Conservation (phyloP, 805 yeast genomes). For the Metschnikowia picachoensis region DNA sequence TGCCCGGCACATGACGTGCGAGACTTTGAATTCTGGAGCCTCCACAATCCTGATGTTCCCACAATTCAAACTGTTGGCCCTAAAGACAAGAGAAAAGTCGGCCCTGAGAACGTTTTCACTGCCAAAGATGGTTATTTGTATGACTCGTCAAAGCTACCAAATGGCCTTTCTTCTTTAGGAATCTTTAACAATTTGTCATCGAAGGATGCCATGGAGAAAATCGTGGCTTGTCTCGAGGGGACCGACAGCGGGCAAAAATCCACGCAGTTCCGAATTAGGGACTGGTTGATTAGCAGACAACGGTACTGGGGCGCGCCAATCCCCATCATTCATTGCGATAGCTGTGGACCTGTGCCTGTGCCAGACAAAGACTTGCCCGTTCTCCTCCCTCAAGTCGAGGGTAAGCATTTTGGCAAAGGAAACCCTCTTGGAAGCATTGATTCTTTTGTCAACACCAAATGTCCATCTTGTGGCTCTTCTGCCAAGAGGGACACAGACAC, state of each 20-base stretch:
- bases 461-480: slow-evolving; percentile 73
- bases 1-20: slow-evolving; percentile 92
- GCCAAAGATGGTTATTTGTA: slow-evolving; percentile 39
- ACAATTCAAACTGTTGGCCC: slow-evolving; percentile 47
- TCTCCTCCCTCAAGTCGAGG: slow-evolving; percentile 58
- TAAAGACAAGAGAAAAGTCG: slow-evolving; percentile 12
- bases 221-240: slow-evolving; percentile 41
- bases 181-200: slow-evolving; percentile 46
- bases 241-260: slow-evolving; percentile 42
- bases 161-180: slow-evolving; percentile 30
- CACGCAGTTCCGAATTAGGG: slow-evolving; percentile 67
- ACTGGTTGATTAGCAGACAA: slow-evolving; percentile 94
- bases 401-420: slow-evolving; percentile 62
- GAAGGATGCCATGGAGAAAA: slow-evolving; percentile 47
- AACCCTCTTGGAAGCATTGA: slow-evolving; percentile 53
- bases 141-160: slow-evolving; percentile 23
- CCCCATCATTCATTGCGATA: slow-evolving; percentile 83
- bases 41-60: slow-evolving; percentile 48
- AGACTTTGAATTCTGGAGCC: slow-evolving; percentile 76
- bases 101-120: slow-evolving; percentile 43
- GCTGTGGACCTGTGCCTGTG: slow-evolving; percentile 89
- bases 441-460: slow-evolving; percentile 66
- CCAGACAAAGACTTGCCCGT: slow-evolving; percentile 88
- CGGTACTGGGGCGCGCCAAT: slow-evolving; percentile 99
- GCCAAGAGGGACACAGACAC: slow-evolving; percentile 94